Evolutionary conservation across 1,139 yeast genomes (phyloP).

Genomic region (Geotrichum macrosporum): DNA sequence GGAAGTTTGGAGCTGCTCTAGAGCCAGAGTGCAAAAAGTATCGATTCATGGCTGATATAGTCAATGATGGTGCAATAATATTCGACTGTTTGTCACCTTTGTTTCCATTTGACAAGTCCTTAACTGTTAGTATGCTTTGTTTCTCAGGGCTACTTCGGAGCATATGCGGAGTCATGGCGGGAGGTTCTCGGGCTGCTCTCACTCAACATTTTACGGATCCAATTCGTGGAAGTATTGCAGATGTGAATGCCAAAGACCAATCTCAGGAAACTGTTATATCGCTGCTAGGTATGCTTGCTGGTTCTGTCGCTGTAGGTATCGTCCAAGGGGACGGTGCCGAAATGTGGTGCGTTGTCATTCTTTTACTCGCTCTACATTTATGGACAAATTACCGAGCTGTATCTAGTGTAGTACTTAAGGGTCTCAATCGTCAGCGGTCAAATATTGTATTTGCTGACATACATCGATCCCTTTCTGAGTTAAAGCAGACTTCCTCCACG

Average conservation of each 20-base stretch:
- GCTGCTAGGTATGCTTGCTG: slow-evolving; percentile 39
- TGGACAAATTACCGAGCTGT: slow-evolving; percentile 40
- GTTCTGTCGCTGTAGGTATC: slow-evolving; percentile 36
- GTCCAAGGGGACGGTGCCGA: slow-evolving; percentile 34
- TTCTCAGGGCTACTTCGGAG: slow-evolving; percentile 37
- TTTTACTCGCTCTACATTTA: slow-evolving; percentile 34
- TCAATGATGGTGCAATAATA: slow-evolving; percentile 38
- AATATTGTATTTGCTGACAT: slow-evolving; percentile 36
- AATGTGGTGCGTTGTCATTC: slow-evolving; percentile 34
- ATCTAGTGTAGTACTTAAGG: slow-evolving; percentile 34
- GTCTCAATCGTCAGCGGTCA: slow-evolving; percentile 38
- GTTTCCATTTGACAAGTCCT: slow-evolving; percentile 30
- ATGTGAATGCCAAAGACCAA: slow-evolving; percentile 41
- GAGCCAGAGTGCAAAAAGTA: slow-evolving; percentile 41
- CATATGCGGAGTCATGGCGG: slow-evolving; percentile 41
- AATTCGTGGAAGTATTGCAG: slow-evolving; percentile 36
- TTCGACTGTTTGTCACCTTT: slow-evolving; percentile 39
- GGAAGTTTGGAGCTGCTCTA: slow-evolving; percentile 37
- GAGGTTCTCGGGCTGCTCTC: slow-evolving; percentile 40
- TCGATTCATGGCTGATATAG: slow-evolving; percentile 39
- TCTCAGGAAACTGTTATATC: slow-evolving; percentile 41
- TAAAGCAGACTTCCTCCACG: slow-evolving; percentile 25
- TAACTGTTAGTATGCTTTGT: slow-evolving; percentile 34
- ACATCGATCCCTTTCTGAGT: slow-evolving; percentile 29
- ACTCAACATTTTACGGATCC: slow-evolving; percentile 41